Percentiles rank a stretch among this genome's conserved stretches.
Conservation (phyloP, 2,329 filamentous ascomycete genomes). For the Elsinoe ampelina region DNA sequence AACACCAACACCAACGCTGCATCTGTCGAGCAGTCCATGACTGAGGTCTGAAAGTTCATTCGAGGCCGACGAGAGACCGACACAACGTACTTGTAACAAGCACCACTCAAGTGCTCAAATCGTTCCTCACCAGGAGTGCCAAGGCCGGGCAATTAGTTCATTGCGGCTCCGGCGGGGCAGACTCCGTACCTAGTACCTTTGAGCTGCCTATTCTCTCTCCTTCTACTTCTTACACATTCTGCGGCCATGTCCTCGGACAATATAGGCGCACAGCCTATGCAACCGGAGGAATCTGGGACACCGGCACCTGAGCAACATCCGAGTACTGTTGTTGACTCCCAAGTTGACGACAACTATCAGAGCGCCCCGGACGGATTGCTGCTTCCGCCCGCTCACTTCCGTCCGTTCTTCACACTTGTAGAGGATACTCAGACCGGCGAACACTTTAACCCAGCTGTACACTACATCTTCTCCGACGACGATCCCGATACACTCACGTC, state of each 20-base stretch:
- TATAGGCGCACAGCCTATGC: background rate
- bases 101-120: too few species aligned
- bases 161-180: background rate
- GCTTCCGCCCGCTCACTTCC: slow-evolving; percentile 47
- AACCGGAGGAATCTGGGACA: background rate
- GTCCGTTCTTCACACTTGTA: slow-evolving; percentile 77
- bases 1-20: background rate
- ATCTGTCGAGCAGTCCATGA: slow-evolving; percentile 6
- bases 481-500: slow-evolving; percentile 67
- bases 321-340: background rate
- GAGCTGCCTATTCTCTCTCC: background rate
- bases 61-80: too few species aligned
- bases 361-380: slow-evolving; percentile 18
- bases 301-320: background rate
- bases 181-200: background rate
- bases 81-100: too few species aligned
- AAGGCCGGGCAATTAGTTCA: background rate
- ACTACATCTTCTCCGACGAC: slow-evolving; percentile 91
- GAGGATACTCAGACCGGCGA: slow-evolving; percentile 64
- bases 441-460: slow-evolving; percentile 74
- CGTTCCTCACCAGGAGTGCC: background rate
- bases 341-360: slow-evolving; percentile 12
- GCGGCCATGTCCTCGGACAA: background rate
- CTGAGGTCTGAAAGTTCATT: background rate
- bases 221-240: background rate